phyloP scores from a whole-genome alignment of 129 eudicot genomes.

The Tanacetum coccineum region DNA sequence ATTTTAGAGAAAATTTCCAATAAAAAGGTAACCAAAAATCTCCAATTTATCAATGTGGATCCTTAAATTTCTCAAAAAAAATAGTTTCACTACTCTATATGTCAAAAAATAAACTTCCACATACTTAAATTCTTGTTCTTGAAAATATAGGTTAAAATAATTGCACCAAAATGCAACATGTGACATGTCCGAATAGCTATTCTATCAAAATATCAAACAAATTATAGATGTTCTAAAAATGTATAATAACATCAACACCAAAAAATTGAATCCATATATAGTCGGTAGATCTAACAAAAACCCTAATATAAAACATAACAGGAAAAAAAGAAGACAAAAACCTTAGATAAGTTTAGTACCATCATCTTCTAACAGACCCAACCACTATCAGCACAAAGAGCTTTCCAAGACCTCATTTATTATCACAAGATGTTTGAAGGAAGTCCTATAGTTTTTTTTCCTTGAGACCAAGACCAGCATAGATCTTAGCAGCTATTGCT shows the following conservation, averaged over 20 bases:
- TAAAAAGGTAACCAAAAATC: too few species aligned
- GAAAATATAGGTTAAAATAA: too few species aligned
- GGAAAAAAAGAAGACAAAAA: not conserved
- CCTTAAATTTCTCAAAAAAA: too few species aligned
- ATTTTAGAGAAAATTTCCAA: too few species aligned
- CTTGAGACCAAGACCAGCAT: conserved; percentile 90
- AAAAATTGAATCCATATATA: not conserved
- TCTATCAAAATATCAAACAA: conserved; percentile 13
- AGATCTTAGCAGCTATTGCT: conserved; percentile 94
- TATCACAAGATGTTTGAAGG: conserved; percentile 97
- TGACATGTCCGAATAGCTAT: conserved; percentile 3
- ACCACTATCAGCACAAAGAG: conserved; percentile 86
- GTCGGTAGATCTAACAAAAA: conserved; percentile 21
- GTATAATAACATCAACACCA: too few species aligned
- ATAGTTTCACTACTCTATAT: too few species aligned
- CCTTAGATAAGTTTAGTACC: conserved; percentile 98
- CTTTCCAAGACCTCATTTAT: conserved; percentile 88
- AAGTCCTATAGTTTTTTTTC: conserved; percentile 72
- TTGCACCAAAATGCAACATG: not conserved
- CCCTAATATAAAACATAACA: not conserved
- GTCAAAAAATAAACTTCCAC: too few species aligned
- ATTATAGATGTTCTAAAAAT: not conserved
- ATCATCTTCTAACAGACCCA: conserved; percentile 92
- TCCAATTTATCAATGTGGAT: too few species aligned
- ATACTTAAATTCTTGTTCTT: too few species aligned